Base-by-base conservation (phyloP, 1,139 yeast species). In the Magnusiomyces magnusii region DNA sequence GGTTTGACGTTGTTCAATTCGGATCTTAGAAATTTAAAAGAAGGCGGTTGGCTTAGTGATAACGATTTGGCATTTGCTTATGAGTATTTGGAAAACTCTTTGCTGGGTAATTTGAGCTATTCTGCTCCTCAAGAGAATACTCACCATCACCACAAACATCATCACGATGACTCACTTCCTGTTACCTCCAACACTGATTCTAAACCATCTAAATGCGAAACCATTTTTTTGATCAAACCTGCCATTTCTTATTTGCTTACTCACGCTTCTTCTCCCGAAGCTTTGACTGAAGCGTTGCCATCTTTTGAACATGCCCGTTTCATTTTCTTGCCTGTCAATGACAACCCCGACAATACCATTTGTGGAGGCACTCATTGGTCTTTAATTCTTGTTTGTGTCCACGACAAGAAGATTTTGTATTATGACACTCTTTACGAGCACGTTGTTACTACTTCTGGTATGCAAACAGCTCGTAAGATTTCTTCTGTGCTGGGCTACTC, bases 11-110 rank as follows among this genome's bases (percentile, higher is more conserved):
- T 81, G 1, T 78, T 77, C 63, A 71, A 74, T 52, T 76, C 75
- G 51, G 86, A 82, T 65, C 61, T 82, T 23, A 72, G 66, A 58
- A 79, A 76, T 65, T 69, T 78, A 47, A 69, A 69, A 56, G 76
- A 76, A 54, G 87, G 81, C 36, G 86, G 85, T 67, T 87, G 95
- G 95, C 73, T 87, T 39, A 85, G 84, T 66, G 95, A 87, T 67
- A 85, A 85, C 66, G 82, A 85, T 63, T 79, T 87, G 47, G 76
- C 87, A 0, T 80, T 86, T 60, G 71, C 85, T 27, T 86, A 78
- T 69, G 91, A 85, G 68, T 76, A 80, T 62, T 71, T 87, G n/a
- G 79, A 78, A 60, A 67, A 74, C 67, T 59, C 63, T 28, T 44
- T 55, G 50, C 58, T 64, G 47, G 9, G 13, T 10, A 50, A 9